Conservation (phyloP, 163 green algal species). For the Chlorella variabilis region DNA sequence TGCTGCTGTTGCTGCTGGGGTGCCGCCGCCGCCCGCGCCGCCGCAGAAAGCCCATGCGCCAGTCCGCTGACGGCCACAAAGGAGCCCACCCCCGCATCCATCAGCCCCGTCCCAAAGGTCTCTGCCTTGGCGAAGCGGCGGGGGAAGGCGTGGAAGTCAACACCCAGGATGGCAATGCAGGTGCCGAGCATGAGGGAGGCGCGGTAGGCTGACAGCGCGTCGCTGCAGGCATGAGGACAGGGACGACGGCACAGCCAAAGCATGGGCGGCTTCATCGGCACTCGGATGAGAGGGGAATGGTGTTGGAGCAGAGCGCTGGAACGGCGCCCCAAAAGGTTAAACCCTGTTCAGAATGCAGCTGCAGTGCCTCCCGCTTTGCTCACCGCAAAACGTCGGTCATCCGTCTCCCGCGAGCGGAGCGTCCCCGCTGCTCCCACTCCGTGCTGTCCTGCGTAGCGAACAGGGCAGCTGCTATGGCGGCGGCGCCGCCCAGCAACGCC, state of each 20-base stretch:
- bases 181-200: slow-evolving; percentile 78
- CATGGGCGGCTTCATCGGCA: too few species aligned
- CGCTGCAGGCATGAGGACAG: not conserved
- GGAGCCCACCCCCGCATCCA: slow-evolving; percentile 91
- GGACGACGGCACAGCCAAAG: too few species aligned
- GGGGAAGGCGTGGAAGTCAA: slow-evolving; percentile 93
- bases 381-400: not conserved
- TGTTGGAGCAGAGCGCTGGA: not conserved
- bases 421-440: slow-evolving; percentile 12
- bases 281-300: not conserved
- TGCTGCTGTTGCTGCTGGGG: not conserved
- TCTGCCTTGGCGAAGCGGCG: slow-evolving; percentile 90
- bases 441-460: slow-evolving; percentile 7
- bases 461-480: not conserved
- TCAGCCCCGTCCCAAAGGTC: slow-evolving; percentile 78
- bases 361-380: not conserved
- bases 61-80: slow-evolving; percentile 84
- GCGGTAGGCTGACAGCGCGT: slow-evolving; percentile 53
- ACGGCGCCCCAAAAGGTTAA: too few species aligned
- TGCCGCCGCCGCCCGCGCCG: not conserved
- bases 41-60: slow-evolving; percentile 42
- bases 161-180: slow-evolving; percentile 84
- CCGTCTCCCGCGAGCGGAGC: not conserved
- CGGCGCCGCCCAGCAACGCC: not conserved
- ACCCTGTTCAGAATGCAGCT: not conserved